Percentiles rank a stretch among this genome's conserved stretches.
These are phyloP conservation scores for Scalesia atractyloides DNA, from an alignment of 129 eudicot species.

Conservation along the genomic window DNA sequence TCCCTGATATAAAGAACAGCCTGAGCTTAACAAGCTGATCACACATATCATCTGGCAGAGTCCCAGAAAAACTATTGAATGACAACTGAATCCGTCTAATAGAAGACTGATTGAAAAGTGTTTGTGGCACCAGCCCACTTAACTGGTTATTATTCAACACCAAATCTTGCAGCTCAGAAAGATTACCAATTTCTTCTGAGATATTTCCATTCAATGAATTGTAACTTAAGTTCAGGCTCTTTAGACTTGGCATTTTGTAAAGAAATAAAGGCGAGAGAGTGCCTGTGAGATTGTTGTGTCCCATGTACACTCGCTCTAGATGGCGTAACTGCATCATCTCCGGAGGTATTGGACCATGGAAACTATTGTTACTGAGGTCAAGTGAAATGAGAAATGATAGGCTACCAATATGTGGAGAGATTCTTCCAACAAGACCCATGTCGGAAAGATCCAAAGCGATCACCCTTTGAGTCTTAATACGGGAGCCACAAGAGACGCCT, in stretches of 20 bases:
- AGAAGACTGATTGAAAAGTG: slow-evolving; percentile 37
- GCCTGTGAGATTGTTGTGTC: slow-evolving; percentile 37
- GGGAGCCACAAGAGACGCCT: slow-evolving; percentile 33
- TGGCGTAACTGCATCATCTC: slow-evolving; percentile 19
- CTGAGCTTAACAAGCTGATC: neutral
- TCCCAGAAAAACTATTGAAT: slow-evolving; percentile 24
- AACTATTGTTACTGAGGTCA: slow-evolving; percentile 35
- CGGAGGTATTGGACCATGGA: slow-evolving; percentile 32
- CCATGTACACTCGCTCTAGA: slow-evolving; percentile 7
- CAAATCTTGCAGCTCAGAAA: slow-evolving; percentile 3
- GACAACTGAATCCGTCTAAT: slow-evolving; percentile 18
- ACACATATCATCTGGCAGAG: slow-evolving; percentile 30
- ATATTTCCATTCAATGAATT: slow-evolving; percentile 33
- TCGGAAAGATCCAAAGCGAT: slow-evolving; percentile 26
- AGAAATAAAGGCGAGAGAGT: slow-evolving; percentile 15
- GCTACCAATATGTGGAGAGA: slow-evolving; percentile 38
- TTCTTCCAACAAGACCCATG: slow-evolving; percentile 40
- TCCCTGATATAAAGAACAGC: slow-evolving; percentile 5
- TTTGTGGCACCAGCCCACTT: slow-evolving; percentile 33
- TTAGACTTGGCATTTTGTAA: slow-evolving; percentile 29
- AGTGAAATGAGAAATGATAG: slow-evolving; percentile 38
- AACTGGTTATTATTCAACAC: slow-evolving; percentile 32
- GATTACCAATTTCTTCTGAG: slow-evolving; percentile 28
- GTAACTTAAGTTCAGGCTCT: neutral
- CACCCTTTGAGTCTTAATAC: slow-evolving; percentile 27